Base-by-base conservation (phyloP, 768 basidiomycete species). In the Termitomyces sp. region DNA sequence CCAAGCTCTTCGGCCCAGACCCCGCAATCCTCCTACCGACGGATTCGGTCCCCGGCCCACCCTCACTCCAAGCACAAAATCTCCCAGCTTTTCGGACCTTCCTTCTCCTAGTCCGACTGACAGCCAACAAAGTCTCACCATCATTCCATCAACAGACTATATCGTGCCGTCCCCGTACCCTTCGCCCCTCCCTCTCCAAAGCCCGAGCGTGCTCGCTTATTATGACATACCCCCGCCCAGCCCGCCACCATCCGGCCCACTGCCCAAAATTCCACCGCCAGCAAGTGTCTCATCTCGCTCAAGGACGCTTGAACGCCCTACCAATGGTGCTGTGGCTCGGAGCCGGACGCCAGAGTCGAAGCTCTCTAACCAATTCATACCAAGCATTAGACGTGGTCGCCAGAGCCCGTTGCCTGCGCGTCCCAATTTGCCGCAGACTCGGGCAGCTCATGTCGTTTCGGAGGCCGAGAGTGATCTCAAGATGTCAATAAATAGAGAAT, bases 211-310 rank as follows among this genome's bases (percentile, higher is more conserved):
- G 16, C 67, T 79, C 7, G 74, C 77, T 5, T 76, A 80, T 65
- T 79, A 79, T 57, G 78, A 80, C 60, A 72, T 79, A 40, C 80
- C 81, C 3, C 82, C 81, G 1, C 79, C 82, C 4, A 82, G 77
- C 63, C 81, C 82, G 14, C 79, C 82, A 0, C 82, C 81, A 3
- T 68, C 69, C 43, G 73, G 70, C 0, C 81, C 81, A 0, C 64
- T 82, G 9, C 80, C 82, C 7, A 72, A 69, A 43, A 67, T 77
- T 10, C 73, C 73, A 16, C 61, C 54, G 10, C 55, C 59, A 5
- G 43, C 49, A 23, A 58, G 48, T 64, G 60, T 46, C 56, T 46
- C 48, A 12, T 32, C 44, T 13, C 57, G 23, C 30, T 36, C 63
- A 16, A 46, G 48, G 26, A 55, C 60, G 20, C 59, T 44, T 4